phyloP scores from a whole-genome alignment of 1,284 basidiomycete genomes.

The Malassezia nana region DNA sequence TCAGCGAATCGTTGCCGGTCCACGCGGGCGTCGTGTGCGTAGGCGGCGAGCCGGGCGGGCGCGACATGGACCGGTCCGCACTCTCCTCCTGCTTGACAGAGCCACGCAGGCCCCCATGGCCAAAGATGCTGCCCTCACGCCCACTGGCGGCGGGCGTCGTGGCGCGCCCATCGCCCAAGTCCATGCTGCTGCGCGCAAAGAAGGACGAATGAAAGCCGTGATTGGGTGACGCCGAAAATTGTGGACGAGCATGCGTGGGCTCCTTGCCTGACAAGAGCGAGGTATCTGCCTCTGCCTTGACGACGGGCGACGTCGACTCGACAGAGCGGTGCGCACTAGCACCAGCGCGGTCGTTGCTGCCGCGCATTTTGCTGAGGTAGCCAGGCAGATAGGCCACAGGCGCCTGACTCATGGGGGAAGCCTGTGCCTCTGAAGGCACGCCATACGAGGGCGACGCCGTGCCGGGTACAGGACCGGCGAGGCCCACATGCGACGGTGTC shows the following conservation, averaged over 20 bases:
- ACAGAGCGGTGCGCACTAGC: background rate
- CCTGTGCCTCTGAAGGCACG: conserved; percentile 1
- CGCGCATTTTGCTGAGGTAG: conserved; percentile 15
- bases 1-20: background rate
- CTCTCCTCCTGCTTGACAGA: conserved; percentile 4
- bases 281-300: conserved; percentile 17
- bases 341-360: background rate
- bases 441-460: background rate
- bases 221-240: conserved; percentile 22
- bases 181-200: conserved; percentile 23
- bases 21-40: background rate
- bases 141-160: conserved; percentile 19
- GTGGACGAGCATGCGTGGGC: conserved; percentile 17
- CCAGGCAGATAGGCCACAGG: conserved; percentile 17
- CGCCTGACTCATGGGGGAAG: conserved; percentile 16
- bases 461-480: background rate
- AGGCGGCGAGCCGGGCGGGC: conserved; percentile 4
- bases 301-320: conserved; percentile 6
- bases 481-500: conserved; percentile 4
- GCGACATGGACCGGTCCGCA: conserved; percentile 10
- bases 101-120: conserved; percentile 31
- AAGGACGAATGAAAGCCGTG: conserved; percentile 34
- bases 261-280: conserved; percentile 22
- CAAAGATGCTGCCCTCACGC: conserved; percentile 36
- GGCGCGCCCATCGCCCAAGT: conserved; percentile 15